Evolutionary conservation across 2,329 filamentous ascomycete species (phyloP).

Genomic region (Hortaea werneckii): DNA sequence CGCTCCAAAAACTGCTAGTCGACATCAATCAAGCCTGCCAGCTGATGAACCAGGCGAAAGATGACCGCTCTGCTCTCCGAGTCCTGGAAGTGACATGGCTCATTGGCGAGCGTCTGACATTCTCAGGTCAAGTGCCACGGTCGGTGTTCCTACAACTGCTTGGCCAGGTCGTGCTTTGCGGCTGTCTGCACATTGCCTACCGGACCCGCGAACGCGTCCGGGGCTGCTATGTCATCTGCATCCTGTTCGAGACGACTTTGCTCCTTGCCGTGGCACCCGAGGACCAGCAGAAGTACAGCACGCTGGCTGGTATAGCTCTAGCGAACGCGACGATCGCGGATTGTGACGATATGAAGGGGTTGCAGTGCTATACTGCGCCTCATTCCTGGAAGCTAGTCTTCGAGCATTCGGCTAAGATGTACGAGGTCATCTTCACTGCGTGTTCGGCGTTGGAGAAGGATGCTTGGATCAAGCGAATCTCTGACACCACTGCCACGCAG

Average conservation of each 20-base stretch:
- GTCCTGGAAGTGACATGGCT: constrained; percentile 74
- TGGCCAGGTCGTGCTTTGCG: constrained; percentile 72
- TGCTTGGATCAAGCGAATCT: constrained; percentile 66
- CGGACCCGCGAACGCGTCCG: constrained; percentile 57
- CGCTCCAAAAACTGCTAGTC: constrained; percentile 63
- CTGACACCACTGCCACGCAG: constrained; percentile 41
- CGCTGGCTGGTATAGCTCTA: constrained; percentile 65
- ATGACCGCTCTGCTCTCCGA: constrained; percentile 59
- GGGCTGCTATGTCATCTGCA: constrained; percentile 74
- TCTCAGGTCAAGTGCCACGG: constrained; percentile 56
- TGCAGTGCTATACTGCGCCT: constrained; percentile 77
- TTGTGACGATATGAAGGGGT: constrained; percentile 63
- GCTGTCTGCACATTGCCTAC: constrained; percentile 74
- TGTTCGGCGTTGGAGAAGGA: constrained; percentile 71
- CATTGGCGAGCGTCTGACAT: constrained; percentile 69
- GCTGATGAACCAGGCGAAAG: constrained; percentile 75
- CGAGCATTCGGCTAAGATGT: constrained; percentile 63
- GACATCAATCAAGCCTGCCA: constrained; percentile 63
- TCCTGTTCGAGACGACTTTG: constrained; percentile 72
- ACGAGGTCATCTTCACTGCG: constrained; percentile 78
- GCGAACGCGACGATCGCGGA: constrained; percentile 58
- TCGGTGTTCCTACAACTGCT: constrained; percentile 58
- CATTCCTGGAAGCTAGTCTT: constrained; percentile 92
- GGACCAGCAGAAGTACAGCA: constrained; percentile 57
- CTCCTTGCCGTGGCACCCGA: constrained; percentile 61